phyloP scores from a whole-genome alignment of 305 asterid genomes.

The Salvia sclarea region DNA sequence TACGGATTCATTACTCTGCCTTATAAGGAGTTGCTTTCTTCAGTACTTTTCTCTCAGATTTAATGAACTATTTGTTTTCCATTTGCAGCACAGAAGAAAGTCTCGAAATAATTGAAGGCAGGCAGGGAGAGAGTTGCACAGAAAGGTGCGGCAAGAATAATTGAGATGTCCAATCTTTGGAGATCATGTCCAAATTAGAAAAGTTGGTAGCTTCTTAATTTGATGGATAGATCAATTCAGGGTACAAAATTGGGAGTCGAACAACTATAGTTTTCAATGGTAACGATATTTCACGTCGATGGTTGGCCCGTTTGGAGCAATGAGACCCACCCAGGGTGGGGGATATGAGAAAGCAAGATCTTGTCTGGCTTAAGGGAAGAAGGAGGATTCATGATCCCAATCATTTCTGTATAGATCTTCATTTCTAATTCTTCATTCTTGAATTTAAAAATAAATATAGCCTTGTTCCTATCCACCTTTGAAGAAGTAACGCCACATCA shows the following conservation, averaged over 20 bases:
- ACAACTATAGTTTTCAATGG: too few species aligned
- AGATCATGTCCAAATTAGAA: constrained; percentile 28
- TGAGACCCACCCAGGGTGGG: constrained; percentile 37
- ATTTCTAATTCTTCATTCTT: too few species aligned
- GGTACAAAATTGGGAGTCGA: constrained; percentile 37
- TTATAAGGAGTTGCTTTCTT: constrained; percentile 1
- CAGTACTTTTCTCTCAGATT: constrained; percentile 6
- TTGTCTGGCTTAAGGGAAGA: constrained; percentile 54
- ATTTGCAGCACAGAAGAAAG: constrained; percentile 26
- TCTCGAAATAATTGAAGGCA: neutral
- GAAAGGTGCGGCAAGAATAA: constrained; percentile 15
- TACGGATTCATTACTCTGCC: neutral
- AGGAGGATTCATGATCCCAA: constrained; percentile 51
- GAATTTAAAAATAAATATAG: too few species aligned
- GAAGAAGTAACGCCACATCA: too few species aligned
- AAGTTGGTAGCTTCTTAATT: constrained; percentile 16
- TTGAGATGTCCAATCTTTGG: constrained; percentile 6
- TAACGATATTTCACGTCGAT: constrained; percentile 38
- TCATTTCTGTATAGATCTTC: constrained; percentile 34
- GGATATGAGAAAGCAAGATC: constrained; percentile 44
- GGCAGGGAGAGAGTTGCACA: constrained; percentile 4
- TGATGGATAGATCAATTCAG: constrained; percentile 25
- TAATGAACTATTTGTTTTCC: constrained; percentile 13
- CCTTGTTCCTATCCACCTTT: too few species aligned
- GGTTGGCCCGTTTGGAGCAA: constrained; percentile 31